phyloP scores from a whole-genome alignment of 768 basidiomycete genomes.

The Lanmaoa rubissima region DNA sequence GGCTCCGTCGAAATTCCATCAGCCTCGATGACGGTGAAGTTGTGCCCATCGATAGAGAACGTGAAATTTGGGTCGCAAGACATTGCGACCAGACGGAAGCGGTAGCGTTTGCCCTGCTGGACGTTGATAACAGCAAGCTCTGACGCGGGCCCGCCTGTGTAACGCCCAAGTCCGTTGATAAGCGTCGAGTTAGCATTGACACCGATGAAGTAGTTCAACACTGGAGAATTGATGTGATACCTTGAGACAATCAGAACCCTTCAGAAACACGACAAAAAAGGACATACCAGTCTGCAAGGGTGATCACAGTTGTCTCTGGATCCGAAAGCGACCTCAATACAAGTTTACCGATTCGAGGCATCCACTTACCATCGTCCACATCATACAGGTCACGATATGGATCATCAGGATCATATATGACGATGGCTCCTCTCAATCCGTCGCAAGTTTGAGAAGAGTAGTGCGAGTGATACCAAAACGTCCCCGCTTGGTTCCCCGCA shows the following conservation, averaged over 20 bases:
- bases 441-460: slow-evolving; percentile 41
- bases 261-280: neutral
- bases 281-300: slow-evolving; percentile 26
- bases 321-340: neutral
- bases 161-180: slow-evolving; percentile 33
- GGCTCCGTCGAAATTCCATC: slow-evolving; percentile 45
- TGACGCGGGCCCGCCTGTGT: slow-evolving; percentile 35
- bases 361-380: slow-evolving; percentile 41
- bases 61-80: slow-evolving; percentile 43
- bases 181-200: slow-evolving; percentile 22
- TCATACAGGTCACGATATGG: slow-evolving; percentile 39
- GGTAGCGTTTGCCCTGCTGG: slow-evolving; percentile 37
- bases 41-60: slow-evolving; percentile 49
- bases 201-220: slow-evolving; percentile 20
- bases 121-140: slow-evolving; percentile 42
- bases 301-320: slow-evolving; percentile 25
- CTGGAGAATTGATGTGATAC: slow-evolving; percentile 22
- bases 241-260: slow-evolving; percentile 2
- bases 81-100: slow-evolving; percentile 48
- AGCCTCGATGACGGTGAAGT: slow-evolving; percentile 40
- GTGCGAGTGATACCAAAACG: slow-evolving; percentile 39
- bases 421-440: slow-evolving; percentile 38
- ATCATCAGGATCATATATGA: slow-evolving; percentile 43
- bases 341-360: neutral
- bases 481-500: slow-evolving; percentile 24